Percentiles rank a stretch among this genome's conserved stretches.
phyloP scores from a whole-genome alignment of 2,329 filamentous ascomycete species.

The Aspergillus clavatus region DNA sequence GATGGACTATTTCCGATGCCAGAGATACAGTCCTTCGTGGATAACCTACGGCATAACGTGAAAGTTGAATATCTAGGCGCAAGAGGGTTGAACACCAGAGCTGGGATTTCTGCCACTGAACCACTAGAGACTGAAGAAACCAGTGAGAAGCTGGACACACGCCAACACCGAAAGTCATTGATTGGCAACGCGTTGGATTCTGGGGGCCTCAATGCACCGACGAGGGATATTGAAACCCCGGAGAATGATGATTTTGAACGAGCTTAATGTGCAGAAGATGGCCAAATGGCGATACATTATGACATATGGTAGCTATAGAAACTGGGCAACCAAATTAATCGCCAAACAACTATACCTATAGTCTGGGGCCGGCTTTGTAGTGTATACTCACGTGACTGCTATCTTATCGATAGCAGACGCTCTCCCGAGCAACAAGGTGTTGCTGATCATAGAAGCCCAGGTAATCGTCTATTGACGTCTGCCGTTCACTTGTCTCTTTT shows the following conservation, averaged over 20 bases:
- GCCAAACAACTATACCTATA: no score
- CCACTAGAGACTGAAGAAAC: constrained; percentile 35
- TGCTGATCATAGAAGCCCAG: not conserved
- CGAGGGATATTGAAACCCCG: constrained; percentile 30
- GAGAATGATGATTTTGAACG: constrained; percentile 47
- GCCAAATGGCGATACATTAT: constrained; percentile 13
- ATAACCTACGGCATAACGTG: constrained; percentile 40
- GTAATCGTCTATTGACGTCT: not conserved
- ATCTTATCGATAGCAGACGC: constrained; percentile 2
- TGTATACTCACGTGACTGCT: not conserved
- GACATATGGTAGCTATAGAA: constrained; percentile 20
- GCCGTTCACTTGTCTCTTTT: not conserved
- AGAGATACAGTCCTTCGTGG: constrained; percentile 48
- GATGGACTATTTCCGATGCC: constrained; percentile 45
- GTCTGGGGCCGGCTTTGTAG: not conserved
- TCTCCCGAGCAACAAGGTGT: constrained; percentile 13
- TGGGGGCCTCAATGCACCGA: constrained; percentile 43
- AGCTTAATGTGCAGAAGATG: constrained; percentile 24
- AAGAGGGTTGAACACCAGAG: constrained; percentile 31
- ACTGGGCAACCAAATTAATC: constrained; percentile 4
- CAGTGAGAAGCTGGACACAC: constrained; percentile 53
- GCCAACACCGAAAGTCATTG: constrained; percentile 53
- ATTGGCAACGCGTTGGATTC: constrained; percentile 51
- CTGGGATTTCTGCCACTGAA: constrained; percentile 27
- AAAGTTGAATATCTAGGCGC: constrained; percentile 43